Conservation (phyloP, 2,329 filamentous ascomycete genomes). For the Colletotrichum sp. region DNA sequence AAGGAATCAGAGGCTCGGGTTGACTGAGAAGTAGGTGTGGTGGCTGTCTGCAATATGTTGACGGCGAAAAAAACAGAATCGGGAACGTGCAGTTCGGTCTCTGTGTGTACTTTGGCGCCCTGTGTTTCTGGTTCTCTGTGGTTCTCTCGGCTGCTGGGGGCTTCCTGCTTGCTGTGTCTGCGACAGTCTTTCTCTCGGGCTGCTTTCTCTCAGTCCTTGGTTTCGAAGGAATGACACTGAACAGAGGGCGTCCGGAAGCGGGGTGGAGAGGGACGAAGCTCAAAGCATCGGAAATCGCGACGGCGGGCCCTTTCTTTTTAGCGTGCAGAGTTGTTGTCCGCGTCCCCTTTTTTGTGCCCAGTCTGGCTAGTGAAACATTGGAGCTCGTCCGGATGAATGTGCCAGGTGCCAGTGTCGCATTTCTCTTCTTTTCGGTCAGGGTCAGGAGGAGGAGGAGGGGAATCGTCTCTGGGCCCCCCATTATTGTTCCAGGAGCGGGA, state of each 20-base stretch:
- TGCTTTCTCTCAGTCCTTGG: not conserved
- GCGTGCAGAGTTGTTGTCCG: conserved; percentile 10
- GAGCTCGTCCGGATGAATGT: not conserved
- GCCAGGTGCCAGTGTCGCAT: conserved; percentile 13
- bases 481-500: not conserved
- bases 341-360: conserved; percentile 15
- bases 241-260: conserved; percentile 11
- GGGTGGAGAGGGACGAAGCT: conserved; percentile 20
- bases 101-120: not conserved
- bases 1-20: not conserved
- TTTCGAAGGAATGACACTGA: not conserved
- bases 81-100: not conserved
- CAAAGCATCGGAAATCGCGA: conserved; percentile 15
- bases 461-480: not conserved
- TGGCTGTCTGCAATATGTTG: not conserved
- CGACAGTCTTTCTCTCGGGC: not conserved
- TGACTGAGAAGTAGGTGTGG: not conserved
- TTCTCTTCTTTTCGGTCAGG: not conserved
- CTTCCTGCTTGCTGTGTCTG: not conserved
- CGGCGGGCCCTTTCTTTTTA: conserved; percentile 20
- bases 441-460: conserved; percentile 1
- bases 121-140: not conserved
- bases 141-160: not conserved
- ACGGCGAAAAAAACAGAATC: not conserved
- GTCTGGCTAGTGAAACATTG: conserved; percentile 19